A percentile compares a stretch with the other conserved stretches of the same genome.
Evolutionary conservation across 2,329 filamentous ascomycete species (phyloP).

Genomic region (Diaporthe longicolla): DNA sequence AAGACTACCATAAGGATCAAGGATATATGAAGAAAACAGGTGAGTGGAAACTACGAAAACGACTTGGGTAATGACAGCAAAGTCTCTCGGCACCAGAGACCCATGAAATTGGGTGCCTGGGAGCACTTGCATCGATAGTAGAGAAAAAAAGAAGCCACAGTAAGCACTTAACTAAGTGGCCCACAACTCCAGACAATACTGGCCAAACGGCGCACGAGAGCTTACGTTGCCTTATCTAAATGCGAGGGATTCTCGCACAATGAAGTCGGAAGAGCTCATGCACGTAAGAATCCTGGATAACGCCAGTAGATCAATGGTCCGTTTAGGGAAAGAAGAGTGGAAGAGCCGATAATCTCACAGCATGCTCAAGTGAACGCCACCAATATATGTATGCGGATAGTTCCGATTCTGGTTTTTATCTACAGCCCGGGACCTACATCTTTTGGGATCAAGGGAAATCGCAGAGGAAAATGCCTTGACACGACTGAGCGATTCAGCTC

Average conservation of each 20-base stretch:
- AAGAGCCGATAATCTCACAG: neutral
- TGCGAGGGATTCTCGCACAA: neutral
- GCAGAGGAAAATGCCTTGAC: neutral
- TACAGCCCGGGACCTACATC: neutral
- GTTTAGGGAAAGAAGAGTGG: neutral
- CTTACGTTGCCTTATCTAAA: neutral
- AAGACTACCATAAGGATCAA: neutral
- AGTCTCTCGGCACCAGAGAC: neutral
- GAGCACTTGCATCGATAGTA: neutral
- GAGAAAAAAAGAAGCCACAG: constrained; percentile 3
- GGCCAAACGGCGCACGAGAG: neutral
- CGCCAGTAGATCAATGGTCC: neutral
- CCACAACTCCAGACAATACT: neutral
- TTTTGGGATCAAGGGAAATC: neutral
- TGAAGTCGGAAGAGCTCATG: neutral
- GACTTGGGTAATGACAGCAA: neutral
- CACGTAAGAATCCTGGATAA: neutral
- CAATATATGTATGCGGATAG: neutral
- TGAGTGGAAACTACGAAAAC: neutral
- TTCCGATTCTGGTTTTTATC: neutral
- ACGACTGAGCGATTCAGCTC: neutral
- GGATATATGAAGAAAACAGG: constrained; percentile 7
- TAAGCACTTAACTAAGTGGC: constrained; percentile 6
- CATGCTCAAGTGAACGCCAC: neutral
- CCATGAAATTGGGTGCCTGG: constrained; percentile 2